Percentiles rank a stretch among this genome's conserved stretches.
Evolutionary conservation across 345 rosid species (phyloP).

Genomic region (Sonneratia alba): DNA sequence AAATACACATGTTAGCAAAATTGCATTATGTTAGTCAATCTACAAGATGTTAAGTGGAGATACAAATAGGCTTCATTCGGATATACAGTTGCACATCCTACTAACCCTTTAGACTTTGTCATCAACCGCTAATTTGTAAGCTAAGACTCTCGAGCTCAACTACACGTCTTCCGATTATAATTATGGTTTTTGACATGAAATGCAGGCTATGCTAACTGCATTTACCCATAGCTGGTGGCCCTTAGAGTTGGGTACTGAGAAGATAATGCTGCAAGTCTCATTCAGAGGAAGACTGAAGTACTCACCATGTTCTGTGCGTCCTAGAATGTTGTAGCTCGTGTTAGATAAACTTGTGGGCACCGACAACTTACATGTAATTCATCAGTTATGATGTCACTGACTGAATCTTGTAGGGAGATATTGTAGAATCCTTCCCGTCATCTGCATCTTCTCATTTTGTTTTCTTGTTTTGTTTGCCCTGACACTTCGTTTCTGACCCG

Average conservation of each 20-base stretch:
- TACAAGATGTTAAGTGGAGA: not conserved
- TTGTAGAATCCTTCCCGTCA: no score
- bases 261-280: not conserved
- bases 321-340: not conserved
- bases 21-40: not conserved
- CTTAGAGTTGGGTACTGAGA: not conserved
- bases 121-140: not conserved
- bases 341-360: not conserved
- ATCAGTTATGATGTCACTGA: not conserved
- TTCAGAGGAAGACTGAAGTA: not conserved
- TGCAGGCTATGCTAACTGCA: constrained; percentile 19
- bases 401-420: not conserved
- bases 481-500: no score
- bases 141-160: not conserved
- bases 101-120: not conserved
- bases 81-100: not conserved
- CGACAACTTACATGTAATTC: not conserved
- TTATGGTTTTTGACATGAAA: not conserved
- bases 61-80: not conserved
- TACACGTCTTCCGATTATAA: not conserved
- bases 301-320: not conserved
- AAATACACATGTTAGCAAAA: not conserved
- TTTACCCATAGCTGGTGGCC: not conserved
- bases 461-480: no score
- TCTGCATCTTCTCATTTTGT: no score